Percentiles rank a stretch among this genome's conserved stretches.
Evolutionary conservation across 2,329 filamentous ascomycete species (phyloP).

Genomic region (Ustilaginoidea virens): DNA sequence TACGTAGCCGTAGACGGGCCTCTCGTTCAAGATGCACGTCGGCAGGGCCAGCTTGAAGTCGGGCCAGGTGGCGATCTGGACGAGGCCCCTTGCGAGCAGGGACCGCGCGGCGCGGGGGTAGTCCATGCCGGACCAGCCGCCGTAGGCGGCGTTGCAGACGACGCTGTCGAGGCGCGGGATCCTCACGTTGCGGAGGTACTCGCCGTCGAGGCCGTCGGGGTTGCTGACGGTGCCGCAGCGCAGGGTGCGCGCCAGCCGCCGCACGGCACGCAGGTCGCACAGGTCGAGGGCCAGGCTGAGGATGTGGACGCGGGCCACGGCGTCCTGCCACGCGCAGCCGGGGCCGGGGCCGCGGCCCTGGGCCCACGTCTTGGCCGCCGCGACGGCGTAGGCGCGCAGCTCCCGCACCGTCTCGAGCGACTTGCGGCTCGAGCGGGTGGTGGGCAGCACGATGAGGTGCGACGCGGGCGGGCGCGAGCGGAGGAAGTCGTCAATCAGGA

Average conservation of each 20-base stretch:
- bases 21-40: constrained; percentile 27
- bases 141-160: constrained; percentile 78
- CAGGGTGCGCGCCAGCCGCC: constrained; percentile 30
- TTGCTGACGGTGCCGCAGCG: constrained; percentile 29
- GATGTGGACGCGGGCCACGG: constrained; percentile 38
- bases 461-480: constrained; percentile 47
- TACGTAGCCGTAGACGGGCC: constrained; percentile 19
- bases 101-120: constrained; percentile 43
- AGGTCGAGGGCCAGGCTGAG: constrained; percentile 44
- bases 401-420: constrained; percentile 53
- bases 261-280: constrained; percentile 38
- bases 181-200: constrained; percentile 25
- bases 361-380: constrained; percentile 22
- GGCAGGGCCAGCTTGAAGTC: constrained; percentile 52
- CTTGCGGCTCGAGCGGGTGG: constrained; percentile 64
- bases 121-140: constrained; percentile 69
- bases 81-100: constrained; percentile 41
- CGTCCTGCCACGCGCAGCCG: constrained; percentile 19
- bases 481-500: constrained; percentile 83
- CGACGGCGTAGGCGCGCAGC: constrained; percentile 43
- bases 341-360: constrained; percentile 19
- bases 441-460: constrained; percentile 66
- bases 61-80: constrained; percentile 61
- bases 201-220: constrained; percentile 20
- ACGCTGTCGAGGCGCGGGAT: constrained; percentile 63